A percentile compares a stretch with the other conserved stretches of the same genome.
Conservation (phyloP, 805 yeast genomes). For the Metschnikowia henanensis region DNA sequence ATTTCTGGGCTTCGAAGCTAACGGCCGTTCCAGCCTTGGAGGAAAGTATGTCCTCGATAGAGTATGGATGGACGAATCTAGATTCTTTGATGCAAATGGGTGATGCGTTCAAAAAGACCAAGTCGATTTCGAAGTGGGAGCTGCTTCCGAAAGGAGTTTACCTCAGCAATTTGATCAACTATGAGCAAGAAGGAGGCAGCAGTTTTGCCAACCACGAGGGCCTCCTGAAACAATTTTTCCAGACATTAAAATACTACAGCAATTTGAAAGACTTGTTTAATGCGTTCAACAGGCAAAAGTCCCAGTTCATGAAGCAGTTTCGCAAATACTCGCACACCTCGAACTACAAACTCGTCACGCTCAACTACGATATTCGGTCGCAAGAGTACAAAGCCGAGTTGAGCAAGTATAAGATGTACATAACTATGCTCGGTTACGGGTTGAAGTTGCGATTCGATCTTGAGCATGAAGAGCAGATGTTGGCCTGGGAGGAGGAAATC, state of each 20-base stretch:
- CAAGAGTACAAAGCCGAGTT: constrained; percentile 46
- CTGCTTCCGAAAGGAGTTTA: constrained; percentile 41
- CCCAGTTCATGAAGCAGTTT: constrained; percentile 30
- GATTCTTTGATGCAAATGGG: constrained; percentile 29
- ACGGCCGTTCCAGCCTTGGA: constrained; percentile 75
- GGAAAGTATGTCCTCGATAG: constrained; percentile 71
- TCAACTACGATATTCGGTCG: constrained; percentile 43
- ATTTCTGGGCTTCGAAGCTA: constrained; percentile 87
- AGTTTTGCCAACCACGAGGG: constrained; percentile 31
- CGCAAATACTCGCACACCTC: constrained; percentile 25
- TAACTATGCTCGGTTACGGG: constrained; percentile 46
- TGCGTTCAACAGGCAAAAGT: constrained; percentile 31
- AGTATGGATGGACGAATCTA: constrained; percentile 74
- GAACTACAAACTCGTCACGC: constrained; percentile 36
- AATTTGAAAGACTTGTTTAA: constrained; percentile 35
- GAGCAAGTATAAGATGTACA: constrained; percentile 46
- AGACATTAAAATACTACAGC: constrained; percentile 42
- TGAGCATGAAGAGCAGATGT: constrained; percentile 30
- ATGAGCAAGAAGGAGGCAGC: constrained; percentile 18
- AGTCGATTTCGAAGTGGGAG: constrained; percentile 45
- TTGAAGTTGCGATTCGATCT: constrained; percentile 45
- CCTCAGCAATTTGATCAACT: constrained; percentile 37
- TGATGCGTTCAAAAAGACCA: constrained; percentile 31
- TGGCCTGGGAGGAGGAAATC: constrained; percentile 10
- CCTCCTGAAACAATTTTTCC: constrained; percentile 44